Conservation (phyloP, 495 filamentous ascomycete species). For the Parathielavia appendiculata region DNA sequence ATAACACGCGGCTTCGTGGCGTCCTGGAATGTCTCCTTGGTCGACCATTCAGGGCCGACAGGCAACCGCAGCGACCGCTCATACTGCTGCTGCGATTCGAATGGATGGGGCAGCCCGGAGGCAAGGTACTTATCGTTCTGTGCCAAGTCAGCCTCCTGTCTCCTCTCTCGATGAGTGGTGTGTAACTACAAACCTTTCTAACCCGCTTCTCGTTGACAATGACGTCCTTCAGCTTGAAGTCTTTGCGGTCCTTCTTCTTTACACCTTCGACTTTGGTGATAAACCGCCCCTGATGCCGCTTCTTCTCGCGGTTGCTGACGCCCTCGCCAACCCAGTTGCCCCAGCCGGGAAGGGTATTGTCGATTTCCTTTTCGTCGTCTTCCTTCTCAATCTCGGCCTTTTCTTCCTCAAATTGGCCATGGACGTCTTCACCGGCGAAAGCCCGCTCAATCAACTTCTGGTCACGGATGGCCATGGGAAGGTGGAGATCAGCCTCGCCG, state of each 20-base stretch:
- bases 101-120: slow-evolving; percentile 73
- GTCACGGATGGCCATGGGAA: slow-evolving; percentile 65
- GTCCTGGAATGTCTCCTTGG: slow-evolving; percentile 87
- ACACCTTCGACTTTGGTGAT: slow-evolving; percentile 72
- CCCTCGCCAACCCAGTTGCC: slow-evolving; percentile 81
- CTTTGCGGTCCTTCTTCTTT: slow-evolving; percentile 69
- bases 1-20: slow-evolving; percentile 86
- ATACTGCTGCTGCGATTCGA: slow-evolving; percentile 82
- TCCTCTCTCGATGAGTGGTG: not conserved
- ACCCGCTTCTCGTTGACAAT: slow-evolving; percentile 90
- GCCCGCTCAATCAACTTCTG: slow-evolving; percentile 76
- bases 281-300: slow-evolving; percentile 53
- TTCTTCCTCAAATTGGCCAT: slow-evolving; percentile 72
- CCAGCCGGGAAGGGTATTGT: slow-evolving; percentile 88
- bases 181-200: slow-evolving; percentile 64
- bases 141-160: slow-evolving; percentile 28
- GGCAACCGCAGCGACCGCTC: slow-evolving; percentile 82
- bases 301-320: slow-evolving; percentile 57
- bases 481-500: slow-evolving; percentile 52
- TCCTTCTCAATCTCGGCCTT: slow-evolving; percentile 68
- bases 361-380: slow-evolving; percentile 79
- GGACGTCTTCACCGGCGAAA: slow-evolving; percentile 88
- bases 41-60: slow-evolving; percentile 89
- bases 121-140: slow-evolving; percentile 88
- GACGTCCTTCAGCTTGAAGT: slow-evolving; percentile 71